A percentile compares a stretch with the other conserved stretches of the same genome.
These are phyloP conservation scores for Corynespora cassiicola DNA, from an alignment of 2,329 filamentous ascomycete genomes.

Conservation along the genomic window DNA sequence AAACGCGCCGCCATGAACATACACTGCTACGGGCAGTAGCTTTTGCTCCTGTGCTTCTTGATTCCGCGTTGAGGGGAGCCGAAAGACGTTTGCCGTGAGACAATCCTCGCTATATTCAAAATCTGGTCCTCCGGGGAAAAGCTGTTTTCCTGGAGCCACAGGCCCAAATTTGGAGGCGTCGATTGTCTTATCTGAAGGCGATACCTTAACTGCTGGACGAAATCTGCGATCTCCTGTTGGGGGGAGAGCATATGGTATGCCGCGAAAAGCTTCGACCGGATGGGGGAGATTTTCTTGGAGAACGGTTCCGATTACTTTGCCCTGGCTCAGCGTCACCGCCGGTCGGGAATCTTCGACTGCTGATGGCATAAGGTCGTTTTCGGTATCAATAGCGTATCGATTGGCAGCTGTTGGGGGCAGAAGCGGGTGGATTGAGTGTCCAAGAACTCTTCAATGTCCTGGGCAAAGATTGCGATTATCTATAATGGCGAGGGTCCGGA, in stretches of 20 bases:
- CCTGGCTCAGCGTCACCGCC: no score
- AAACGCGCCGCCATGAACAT: constrained; percentile 70
- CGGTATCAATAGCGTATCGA: no score
- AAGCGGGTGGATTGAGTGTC: no score
- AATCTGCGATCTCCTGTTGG: constrained; percentile 25
- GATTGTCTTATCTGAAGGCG: constrained; percentile 12
- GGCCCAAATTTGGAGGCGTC: constrained; percentile 24
- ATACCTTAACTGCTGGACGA: constrained; percentile 22
- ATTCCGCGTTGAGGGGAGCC: constrained; percentile 12
- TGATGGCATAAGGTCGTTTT: no score
- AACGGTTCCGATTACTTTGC: no score
- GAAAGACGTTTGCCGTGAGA: constrained; percentile 27
- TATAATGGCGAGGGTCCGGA: no score
- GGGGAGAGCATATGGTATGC: constrained; percentile 25
- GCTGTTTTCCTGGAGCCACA: constrained; percentile 23
- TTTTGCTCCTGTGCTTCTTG: constrained; percentile 4
- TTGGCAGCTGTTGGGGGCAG: no score
- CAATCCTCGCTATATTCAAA: constrained; percentile 28
- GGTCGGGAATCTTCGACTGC: no score
- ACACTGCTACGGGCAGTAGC: constrained; percentile 50
- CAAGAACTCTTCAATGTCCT: no score
- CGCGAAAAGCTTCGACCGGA: constrained; percentile 21
- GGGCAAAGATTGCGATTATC: no score
- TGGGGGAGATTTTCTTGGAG: no score
- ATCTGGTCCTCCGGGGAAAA: constrained; percentile 16